phyloP scores from a whole-genome alignment of 75 land plant species.

The Azolla pinnata region DNA sequence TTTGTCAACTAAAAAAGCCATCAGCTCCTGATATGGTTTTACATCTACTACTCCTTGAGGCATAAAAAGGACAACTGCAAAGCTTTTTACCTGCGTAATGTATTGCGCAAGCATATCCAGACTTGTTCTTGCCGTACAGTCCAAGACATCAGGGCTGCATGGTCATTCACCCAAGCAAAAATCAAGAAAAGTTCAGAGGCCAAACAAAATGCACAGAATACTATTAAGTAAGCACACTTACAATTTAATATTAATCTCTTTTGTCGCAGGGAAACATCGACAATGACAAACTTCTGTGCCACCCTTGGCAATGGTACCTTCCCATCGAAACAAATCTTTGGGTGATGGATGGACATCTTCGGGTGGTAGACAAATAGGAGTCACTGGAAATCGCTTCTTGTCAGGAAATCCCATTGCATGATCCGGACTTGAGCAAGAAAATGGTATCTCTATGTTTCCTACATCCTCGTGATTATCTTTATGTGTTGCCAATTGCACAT shows the following conservation, averaged over 20 bases:
- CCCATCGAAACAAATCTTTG: conserved; percentile 37
- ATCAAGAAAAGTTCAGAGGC: too few species aligned
- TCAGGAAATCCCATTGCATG: not conserved
- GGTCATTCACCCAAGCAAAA: not conserved
- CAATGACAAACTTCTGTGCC: conserved; percentile 85
- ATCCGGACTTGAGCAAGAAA: not conserved
- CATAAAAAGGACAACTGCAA: conserved; percentile 83
- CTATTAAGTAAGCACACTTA: conserved; percentile 35
- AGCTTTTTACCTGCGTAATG: conserved; percentile 52
- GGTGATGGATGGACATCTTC: not conserved
- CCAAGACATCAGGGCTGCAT: conserved; percentile 74
- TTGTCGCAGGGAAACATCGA: conserved; percentile 82
- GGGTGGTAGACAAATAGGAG: not conserved
- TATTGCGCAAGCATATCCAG: conserved; percentile 91
- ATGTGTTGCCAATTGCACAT: too few species aligned
- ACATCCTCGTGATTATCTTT: too few species aligned
- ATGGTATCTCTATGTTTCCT: too few species aligned
- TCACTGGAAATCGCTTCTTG: not conserved
- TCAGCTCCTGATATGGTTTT: conserved; percentile 70
- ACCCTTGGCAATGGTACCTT: conserved; percentile 89
- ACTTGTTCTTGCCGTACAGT: conserved; percentile 87
- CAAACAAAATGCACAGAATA: not conserved
- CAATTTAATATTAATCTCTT: conserved; percentile 53
- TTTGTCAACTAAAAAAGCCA: conserved; percentile 79
- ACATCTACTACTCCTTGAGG: conserved; percentile 73